Base-by-base conservation (phyloP, 768 basidiomycete genomes). In the Rhodocollybia butyracea region DNA sequence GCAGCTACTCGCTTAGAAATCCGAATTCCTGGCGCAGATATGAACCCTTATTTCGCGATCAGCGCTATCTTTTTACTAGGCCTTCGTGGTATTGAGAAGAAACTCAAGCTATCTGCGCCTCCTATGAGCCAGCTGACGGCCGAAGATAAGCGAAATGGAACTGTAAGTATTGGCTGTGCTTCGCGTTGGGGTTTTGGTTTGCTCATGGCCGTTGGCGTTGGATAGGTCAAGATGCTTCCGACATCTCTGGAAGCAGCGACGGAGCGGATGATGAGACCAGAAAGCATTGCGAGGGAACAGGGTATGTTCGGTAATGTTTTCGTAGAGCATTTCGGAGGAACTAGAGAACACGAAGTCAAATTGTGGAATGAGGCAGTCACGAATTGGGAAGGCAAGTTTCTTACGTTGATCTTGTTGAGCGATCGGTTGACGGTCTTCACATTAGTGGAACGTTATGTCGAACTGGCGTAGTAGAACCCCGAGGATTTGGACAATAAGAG, bases 11-110 rank as follows among this genome's bases (percentile, higher is more conserved):
- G 97, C 46, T 82, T 99, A 63, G 97, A 99, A 74, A 74, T 99
- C 13, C 88, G 97, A 52, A 84, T 98, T 17, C 95, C 97, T 1
- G 97, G 97, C 24, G 97, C 97, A 36, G 97, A 99, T 65, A 92
- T 98, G 83, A 94, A 95, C 71, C 91, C 94, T 1, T 91, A 94
- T 71, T 92, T 89, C 60, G 84, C 94, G 0, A 73, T 98, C 41
- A 86, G 89, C 46, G 88, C 96, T 3, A 88, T 98, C 58, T 93
- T 98, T 68, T 77, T 83, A 19, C 75, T 96, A 27, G 97, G 97
- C 8, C 66, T 97, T 26, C 80, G 93, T 56, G 97, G 97, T 2
- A 93, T 99, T 54, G 80, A 85, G 70, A 88, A 86, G 72, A 82
- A 88, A 68, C 68, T 89, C 57, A 59, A 75, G 12, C 70, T 98